These are phyloP conservation scores for Dendrobium officinale DNA, from an alignment of 106 monocot species.

Conservation along the genomic window DNA sequence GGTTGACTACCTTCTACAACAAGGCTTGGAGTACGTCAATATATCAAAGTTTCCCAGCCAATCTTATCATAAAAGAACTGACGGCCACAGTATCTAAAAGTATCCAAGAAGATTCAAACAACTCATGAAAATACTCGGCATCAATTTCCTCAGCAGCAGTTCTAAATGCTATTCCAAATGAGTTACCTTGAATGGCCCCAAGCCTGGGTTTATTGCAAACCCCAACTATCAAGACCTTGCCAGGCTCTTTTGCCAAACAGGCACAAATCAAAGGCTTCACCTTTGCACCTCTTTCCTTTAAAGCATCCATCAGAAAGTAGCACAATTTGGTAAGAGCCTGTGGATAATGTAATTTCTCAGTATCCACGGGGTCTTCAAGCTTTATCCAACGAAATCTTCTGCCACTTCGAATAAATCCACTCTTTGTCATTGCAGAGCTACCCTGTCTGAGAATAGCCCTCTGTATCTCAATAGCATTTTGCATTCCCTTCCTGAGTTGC, in stretches of 20 bases:
- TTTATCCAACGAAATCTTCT: slow-evolving; percentile 90
- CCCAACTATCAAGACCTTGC: slow-evolving; percentile 79
- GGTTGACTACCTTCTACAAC: background rate
- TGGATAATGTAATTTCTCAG: slow-evolving; percentile 49
- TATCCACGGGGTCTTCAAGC: slow-evolving; percentile 83
- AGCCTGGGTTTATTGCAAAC: slow-evolving; percentile 74
- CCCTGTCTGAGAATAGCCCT: slow-evolving; percentile 88
- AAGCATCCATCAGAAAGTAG: slow-evolving; percentile 87
- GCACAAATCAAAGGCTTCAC: slow-evolving; percentile 91
- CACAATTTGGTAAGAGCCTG: slow-evolving; percentile 94
- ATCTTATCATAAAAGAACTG: slow-evolving; percentile 81
- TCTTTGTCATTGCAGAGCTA: slow-evolving; percentile 87
- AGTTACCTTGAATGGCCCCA: slow-evolving; percentile 81
- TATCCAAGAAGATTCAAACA: slow-evolving; percentile 96
- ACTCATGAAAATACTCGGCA: slow-evolving; percentile 71
- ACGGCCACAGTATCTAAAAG: slow-evolving; percentile 53
- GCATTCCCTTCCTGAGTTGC: slow-evolving; percentile 72
- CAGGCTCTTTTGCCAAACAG: slow-evolving; percentile 60
- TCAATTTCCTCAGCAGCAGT: slow-evolving; percentile 74
- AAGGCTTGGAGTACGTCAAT: background rate
- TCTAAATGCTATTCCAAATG: slow-evolving; percentile 82
- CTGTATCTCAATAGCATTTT: slow-evolving; percentile 84
- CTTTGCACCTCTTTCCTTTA: slow-evolving; percentile 88
- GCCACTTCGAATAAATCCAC: slow-evolving; percentile 73
- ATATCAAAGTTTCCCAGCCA: slow-evolving; percentile 76